Percentiles rank a stretch among this genome's conserved stretches.
These are phyloP conservation scores for Aspergillus brasiliensis DNA, from an alignment of 2,329 filamentous ascomycete genomes.

Conservation along the genomic window DNA sequence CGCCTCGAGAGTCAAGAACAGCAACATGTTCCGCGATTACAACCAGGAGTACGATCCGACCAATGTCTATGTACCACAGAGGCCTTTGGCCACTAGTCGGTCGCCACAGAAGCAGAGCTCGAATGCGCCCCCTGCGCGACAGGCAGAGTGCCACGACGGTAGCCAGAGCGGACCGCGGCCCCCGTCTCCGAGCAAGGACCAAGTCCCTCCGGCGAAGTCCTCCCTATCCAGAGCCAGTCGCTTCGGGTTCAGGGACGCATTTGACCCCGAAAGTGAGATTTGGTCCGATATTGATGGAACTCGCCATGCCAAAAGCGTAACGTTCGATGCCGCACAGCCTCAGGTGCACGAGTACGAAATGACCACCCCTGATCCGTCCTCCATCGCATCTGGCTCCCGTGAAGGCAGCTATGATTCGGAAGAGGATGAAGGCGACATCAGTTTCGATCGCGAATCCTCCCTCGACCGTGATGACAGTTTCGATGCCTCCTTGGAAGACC, in stretches of 20 bases:
- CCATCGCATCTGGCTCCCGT: slow-evolving; percentile 82
- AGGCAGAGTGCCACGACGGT: slow-evolving; percentile 19
- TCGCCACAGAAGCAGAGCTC: slow-evolving; percentile 64
- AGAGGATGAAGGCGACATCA: slow-evolving; percentile 68
- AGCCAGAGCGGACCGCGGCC: slow-evolving; percentile 37
- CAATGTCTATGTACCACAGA: slow-evolving; percentile 74
- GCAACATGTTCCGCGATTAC: slow-evolving; percentile 92
- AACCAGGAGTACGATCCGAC: slow-evolving; percentile 90
- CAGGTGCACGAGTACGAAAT: slow-evolving; percentile 98
- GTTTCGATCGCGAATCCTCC: slow-evolving; percentile 59
- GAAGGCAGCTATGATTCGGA: slow-evolving; percentile 91
- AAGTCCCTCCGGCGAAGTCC: slow-evolving; percentile 82
- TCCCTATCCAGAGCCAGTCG: slow-evolving; percentile 70
- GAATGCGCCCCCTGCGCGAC: slow-evolving; percentile 63
- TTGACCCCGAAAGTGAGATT: slow-evolving; percentile 68
- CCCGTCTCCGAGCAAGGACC: slow-evolving; percentile 66
- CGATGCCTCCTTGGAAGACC: slow-evolving; percentile 91
- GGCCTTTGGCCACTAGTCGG: slow-evolving; percentile 69
- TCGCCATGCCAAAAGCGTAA: slow-evolving; percentile 93
- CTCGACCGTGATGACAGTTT: slow-evolving; percentile 82
- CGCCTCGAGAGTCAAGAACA: slow-evolving; percentile 95
- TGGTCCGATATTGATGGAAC: slow-evolving; percentile 70
- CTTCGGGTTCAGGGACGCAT: slow-evolving; percentile 62
- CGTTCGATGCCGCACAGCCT: slow-evolving; percentile 89
- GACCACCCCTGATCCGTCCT: slow-evolving; percentile 95